Conservation (phyloP, 2,329 filamentous ascomycete species). For the Sporothrix humicola region DNA sequence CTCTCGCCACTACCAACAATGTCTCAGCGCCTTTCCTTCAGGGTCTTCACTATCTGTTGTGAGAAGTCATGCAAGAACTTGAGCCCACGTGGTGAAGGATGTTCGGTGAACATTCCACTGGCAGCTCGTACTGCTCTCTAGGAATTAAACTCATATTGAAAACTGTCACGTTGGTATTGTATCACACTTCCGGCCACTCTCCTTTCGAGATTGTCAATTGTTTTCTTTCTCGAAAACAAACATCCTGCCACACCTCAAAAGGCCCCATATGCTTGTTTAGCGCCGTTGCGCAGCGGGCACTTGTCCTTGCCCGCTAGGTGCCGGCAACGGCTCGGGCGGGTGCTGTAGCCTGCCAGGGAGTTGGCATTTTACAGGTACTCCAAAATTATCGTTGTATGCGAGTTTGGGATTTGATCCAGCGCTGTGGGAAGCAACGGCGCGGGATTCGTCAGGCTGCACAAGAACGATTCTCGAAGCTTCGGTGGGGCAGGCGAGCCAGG, state of each 20-base stretch:
- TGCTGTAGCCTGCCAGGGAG: slow-evolving; percentile 12
- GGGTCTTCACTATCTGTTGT: neutral
- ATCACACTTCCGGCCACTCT: too few species aligned
- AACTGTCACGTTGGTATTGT: too few species aligned
- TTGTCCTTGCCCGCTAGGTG: slow-evolving; percentile 13
- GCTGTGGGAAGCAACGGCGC: neutral
- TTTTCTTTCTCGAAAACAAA: neutral
- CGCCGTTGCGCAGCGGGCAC: slow-evolving; percentile 17
- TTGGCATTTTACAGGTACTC: neutral
- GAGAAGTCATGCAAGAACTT: neutral
- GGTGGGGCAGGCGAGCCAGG: slow-evolving; percentile 42
- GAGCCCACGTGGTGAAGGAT: neutral
- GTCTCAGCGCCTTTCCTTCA: neutral
- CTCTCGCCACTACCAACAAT: neutral
- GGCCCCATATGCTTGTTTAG: slow-evolving; percentile 11
- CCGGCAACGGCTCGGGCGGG: slow-evolving; percentile 34
- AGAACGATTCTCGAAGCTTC: slow-evolving; percentile 53
- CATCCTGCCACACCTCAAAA: neutral
- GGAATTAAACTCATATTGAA: too few species aligned
- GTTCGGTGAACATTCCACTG: neutral
- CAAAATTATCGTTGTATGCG: slow-evolving; percentile 34
- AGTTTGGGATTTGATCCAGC: slow-evolving; percentile 29
- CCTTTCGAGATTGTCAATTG: too few species aligned
- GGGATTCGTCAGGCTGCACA: slow-evolving; percentile 11
- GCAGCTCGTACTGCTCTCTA: neutral